phyloP scores from a whole-genome alignment of 148 eudicot species.

The Drosera capensis region DNA sequence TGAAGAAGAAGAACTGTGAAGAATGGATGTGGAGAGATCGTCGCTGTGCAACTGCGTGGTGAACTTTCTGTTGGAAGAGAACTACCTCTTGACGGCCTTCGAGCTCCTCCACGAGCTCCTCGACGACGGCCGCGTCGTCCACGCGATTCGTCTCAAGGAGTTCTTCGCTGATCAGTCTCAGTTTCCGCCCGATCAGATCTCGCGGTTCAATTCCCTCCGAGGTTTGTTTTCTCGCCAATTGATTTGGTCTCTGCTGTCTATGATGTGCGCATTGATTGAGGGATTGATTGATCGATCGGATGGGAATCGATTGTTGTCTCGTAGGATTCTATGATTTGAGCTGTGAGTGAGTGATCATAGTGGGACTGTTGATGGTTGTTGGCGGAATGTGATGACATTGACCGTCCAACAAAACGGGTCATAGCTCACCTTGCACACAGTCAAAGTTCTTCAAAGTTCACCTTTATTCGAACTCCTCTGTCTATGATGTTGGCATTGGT shows the following conservation, averaged over 20 bases:
- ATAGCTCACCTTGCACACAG: too few species aligned
- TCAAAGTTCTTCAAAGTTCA: too few species aligned
- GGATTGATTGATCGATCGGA: too few species aligned
- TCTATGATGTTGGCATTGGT: too few species aligned
- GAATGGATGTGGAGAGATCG: slow-evolving; percentile 92
- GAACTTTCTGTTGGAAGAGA: slow-evolving; percentile 87
- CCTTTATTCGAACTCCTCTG: too few species aligned
- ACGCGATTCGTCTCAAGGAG: slow-evolving; percentile 84
- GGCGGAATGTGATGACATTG: too few species aligned
- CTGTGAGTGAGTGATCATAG: too few species aligned
- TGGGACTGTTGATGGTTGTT: too few species aligned
- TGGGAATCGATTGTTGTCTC: too few species aligned
- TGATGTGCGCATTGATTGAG: neutral
- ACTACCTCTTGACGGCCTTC: slow-evolving; percentile 78
- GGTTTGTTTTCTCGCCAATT: slow-evolving; percentile 20
- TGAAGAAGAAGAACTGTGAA: too few species aligned
- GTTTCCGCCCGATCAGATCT: slow-evolving; percentile 93
- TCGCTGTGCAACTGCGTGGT: slow-evolving; percentile 98
- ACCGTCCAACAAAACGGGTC: too few species aligned
- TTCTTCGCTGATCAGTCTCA: slow-evolving; percentile 78
- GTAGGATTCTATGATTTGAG: too few species aligned
- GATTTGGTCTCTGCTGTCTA: neutral
- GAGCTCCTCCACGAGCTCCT: slow-evolving; percentile 98
- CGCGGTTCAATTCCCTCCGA: slow-evolving; percentile 84
- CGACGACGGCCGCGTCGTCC: slow-evolving; percentile 94